Evolutionary conservation across 2,329 filamentous ascomycete species (phyloP), one percentile per base, ranked within the genome.

Genomic region (Fusarium nanum): DNA sequence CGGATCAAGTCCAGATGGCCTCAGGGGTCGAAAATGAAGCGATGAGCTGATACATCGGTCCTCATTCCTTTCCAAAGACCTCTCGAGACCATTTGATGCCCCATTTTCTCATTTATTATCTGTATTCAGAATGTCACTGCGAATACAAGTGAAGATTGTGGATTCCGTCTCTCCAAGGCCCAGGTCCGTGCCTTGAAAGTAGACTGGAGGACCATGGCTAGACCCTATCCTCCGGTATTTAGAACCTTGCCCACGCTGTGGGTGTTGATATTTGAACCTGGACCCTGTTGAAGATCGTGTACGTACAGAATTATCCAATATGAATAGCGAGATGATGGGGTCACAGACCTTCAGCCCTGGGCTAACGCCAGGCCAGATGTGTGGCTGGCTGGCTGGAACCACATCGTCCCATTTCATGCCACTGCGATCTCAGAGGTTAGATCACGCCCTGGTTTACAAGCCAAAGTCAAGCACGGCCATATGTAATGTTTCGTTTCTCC

Each of bases 361-460:
- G 18, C 34, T 37, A 37, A 64, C 53, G 58, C 58, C 58, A 54
- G 61, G 20, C 44, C 65, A 65, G 64, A 68, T 68, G 48, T 37
- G 49, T 68, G 53, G 56, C 63, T 45, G 34, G 13, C 34, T 63
- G 46, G 42, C 48, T 57, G 40, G 52, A 64, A 47, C 61, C 45
- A 46, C 52, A 64, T 66, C 55, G 40, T 34, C 30, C 41, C 63
- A 58, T 54, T 47, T 27, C 18, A 22, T 64, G 27, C 23, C 62
- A 44, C 20, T 47, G 14, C 30, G 20, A 50, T 34, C 25, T 27
- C 32, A 32, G 56, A 37, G 28, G 34, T 50, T 42, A 32, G 34
- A 44, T 34, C 47, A 57, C 52, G 34, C 57, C 57, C 57, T 49
- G 34, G 37, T 30, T 47, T 25, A 14, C 42, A 66, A 60, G 41